These are phyloP conservation scores for Chytriomyces confervae DNA, from an alignment of 192 early-diverging fungal species.

Conservation along the genomic window DNA sequence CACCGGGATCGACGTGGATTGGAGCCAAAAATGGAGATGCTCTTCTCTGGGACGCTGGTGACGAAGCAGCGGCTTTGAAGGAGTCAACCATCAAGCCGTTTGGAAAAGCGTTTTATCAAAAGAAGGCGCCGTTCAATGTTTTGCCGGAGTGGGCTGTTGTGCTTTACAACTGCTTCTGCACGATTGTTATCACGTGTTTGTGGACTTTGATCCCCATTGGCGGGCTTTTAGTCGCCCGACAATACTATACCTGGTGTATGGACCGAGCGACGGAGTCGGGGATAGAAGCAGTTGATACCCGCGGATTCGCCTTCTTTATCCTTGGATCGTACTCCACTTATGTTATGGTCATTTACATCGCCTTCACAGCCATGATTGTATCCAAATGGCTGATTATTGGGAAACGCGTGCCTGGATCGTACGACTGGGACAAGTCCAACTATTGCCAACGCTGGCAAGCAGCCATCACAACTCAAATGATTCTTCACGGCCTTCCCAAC, in stretches of 20 bases:
- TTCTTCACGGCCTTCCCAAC: conserved; percentile 42
- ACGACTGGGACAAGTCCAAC: conserved; percentile 54
- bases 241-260: not conserved
- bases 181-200: not conserved
- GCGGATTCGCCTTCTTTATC: conserved; percentile 6
- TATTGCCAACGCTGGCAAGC: conserved; percentile 60
- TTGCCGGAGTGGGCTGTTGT: conserved; percentile 10
- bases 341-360: not conserved
- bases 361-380: conserved; percentile 11
- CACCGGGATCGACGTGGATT: conserved; percentile 44
- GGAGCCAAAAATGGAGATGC: conserved; percentile 49
- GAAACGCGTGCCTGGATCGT: conserved; percentile 42
- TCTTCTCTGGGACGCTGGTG: conserved; percentile 37
- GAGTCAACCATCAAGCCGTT: conserved; percentile 45
- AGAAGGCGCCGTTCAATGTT: conserved; percentile 43
- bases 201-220: conserved; percentile 11
- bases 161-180: conserved; percentile 1
- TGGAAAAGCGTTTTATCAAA: conserved; percentile 53
- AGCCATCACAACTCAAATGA: conserved; percentile 38
- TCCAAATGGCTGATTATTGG: conserved; percentile 53
- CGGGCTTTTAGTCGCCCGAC: not conserved
- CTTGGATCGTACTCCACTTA: not conserved
- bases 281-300: not conserved
- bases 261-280: not conserved
- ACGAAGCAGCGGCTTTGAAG: not conserved